A percentile compares a stretch with the other conserved stretches of the same genome.
phyloP scores from a whole-genome alignment of 192 early-diverging fungal species.

The Coemansia sp. region DNA sequence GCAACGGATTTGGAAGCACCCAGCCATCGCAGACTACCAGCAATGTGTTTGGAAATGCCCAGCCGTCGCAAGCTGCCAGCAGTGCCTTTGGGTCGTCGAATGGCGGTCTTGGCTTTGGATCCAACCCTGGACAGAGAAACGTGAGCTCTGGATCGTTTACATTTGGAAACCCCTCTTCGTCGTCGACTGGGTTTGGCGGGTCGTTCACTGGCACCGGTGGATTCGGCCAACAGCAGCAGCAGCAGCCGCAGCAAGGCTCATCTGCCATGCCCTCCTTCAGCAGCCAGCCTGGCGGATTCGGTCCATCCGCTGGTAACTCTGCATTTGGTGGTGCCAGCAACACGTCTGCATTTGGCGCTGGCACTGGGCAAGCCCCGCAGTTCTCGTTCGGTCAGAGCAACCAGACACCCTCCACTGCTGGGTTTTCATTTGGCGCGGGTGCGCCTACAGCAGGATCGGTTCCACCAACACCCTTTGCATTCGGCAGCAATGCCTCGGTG shows the following conservation, averaged over 20 bases:
- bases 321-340: conserved; percentile 28
- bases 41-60: conserved; percentile 16
- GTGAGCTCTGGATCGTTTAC: conserved; percentile 15
- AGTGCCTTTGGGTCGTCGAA: conserved; percentile 13
- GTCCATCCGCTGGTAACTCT: conserved; percentile 13
- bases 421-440: conserved; percentile 23
- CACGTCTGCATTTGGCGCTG: conserved; percentile 20
- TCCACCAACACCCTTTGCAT: conserved; percentile 25
- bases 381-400: conserved; percentile 35
- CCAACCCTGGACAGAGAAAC: not conserved
- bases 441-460: conserved; percentile 8
- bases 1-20: conserved; percentile 11
- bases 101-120: conserved; percentile 11
- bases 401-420: conserved; percentile 9
- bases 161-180: conserved; percentile 15
- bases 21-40: conserved; percentile 4
- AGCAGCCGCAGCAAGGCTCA: conserved; percentile 15
- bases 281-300: conserved; percentile 25
- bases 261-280: conserved; percentile 14
- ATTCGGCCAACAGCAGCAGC: conserved; percentile 5
- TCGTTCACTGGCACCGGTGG: not conserved
- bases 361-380: conserved; percentile 12
- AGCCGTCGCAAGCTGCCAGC: not conserved
- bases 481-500: conserved; percentile 40
- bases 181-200: conserved; percentile 27